phyloP scores from a whole-genome alignment of 208 protist species.

The Angomonas ambiguus region DNA sequence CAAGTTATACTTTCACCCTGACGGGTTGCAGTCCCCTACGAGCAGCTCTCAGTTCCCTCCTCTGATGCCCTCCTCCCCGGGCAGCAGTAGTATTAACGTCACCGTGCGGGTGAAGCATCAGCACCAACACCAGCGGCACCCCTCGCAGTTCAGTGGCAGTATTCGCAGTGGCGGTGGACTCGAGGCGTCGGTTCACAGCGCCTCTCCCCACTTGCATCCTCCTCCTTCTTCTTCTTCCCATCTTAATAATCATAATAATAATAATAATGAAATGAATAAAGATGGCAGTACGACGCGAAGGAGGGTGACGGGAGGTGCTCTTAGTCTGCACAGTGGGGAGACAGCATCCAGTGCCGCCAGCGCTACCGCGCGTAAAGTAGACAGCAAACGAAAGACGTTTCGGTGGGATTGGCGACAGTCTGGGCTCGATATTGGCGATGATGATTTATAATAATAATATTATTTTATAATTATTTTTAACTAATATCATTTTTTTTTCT shows the following conservation, averaged over 20 bases:
- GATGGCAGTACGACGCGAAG: too few relatives aligned
- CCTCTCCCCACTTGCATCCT: neutral
- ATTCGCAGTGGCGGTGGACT: constrained; percentile 1
- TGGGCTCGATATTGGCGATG: constrained; percentile 22
- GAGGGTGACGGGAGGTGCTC: constrained; percentile 12
- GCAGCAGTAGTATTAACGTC: constrained; percentile 21
- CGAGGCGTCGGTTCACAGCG: neutral
- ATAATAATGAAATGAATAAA: neutral
- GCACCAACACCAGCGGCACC: constrained; percentile 3
- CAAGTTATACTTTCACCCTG: constrained; percentile 2
- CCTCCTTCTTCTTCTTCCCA: neutral
- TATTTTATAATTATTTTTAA: neutral
- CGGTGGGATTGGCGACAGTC: constrained; percentile 45
- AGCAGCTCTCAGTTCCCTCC: neutral
- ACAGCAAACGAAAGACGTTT: constrained; percentile 22
- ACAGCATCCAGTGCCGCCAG: constrained; percentile 2
- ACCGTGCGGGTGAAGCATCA: constrained; percentile 26
- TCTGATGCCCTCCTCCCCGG: neutral
- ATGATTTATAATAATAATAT: constrained; percentile 17
- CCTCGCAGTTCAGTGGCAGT: neutral
- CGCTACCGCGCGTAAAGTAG: neutral
- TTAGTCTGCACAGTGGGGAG: neutral
- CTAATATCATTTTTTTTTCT: neutral
- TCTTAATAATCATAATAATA: neutral
- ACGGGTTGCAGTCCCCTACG: neutral